These are phyloP conservation scores for Periconia sp. DNA, from an alignment of 2,329 filamentous ascomycete genomes.

Conservation along the genomic window DNA sequence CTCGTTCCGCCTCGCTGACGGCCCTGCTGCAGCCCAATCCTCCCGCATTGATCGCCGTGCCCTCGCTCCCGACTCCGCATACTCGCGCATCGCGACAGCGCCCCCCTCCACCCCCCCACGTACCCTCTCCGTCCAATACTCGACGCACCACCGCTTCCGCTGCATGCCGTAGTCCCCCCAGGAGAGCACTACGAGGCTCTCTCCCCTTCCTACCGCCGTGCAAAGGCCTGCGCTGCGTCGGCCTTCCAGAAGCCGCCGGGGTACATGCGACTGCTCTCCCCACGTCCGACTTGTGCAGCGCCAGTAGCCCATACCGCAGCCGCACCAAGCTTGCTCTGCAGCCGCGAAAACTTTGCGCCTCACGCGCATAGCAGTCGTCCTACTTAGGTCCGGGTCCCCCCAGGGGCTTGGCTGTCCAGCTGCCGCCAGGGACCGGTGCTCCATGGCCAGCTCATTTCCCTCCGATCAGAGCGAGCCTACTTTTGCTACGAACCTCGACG, in stretches of 20 bases:
- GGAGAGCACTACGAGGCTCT: no score
- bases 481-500: constrained; percentile 4
- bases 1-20: no score
- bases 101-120: neutral
- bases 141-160: no score
- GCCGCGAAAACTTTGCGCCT: neutral
- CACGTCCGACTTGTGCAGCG: constrained; percentile 9
- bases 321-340: constrained; percentile 1
- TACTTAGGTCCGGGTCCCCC: no score
- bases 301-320: constrained; percentile 3
- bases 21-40: no score
- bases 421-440: constrained; percentile 4
- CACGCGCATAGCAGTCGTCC: constrained; percentile 1
- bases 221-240: neutral
- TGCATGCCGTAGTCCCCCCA: constrained; percentile 1
- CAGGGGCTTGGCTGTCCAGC: neutral
- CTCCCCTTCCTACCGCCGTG: no score
- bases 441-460: constrained; percentile 33
- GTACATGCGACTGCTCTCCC: constrained; percentile 10
- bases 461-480: constrained; percentile 14
- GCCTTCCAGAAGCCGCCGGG: constrained; percentile 12
- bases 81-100: neutral
- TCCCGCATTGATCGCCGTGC: no score
- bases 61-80: neutral
- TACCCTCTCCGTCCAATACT: neutral